Conservation (phyloP, 345 rosid genomes). For the Xanthoceras sorbifolium region DNA sequence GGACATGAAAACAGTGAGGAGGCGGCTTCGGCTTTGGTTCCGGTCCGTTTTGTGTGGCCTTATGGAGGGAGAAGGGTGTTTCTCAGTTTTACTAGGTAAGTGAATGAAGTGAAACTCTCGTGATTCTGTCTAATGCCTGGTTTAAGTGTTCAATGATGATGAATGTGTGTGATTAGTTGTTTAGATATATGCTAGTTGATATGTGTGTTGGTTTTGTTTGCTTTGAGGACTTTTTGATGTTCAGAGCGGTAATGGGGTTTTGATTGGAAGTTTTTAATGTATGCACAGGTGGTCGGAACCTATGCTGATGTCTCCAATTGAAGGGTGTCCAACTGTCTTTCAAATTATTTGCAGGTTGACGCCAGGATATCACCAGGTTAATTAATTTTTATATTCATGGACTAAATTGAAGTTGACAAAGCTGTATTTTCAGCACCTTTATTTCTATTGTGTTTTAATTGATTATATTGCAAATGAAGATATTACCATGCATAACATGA, state of each 20-base stretch:
- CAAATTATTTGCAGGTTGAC: conserved; percentile 69
- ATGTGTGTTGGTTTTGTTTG: neutral
- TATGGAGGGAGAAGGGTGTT: conserved; percentile 75
- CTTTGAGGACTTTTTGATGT: neutral
- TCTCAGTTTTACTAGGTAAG: conserved; percentile 68
- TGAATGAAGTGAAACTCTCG: conserved; percentile 9
- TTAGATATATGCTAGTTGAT: neutral
- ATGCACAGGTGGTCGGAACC: conserved; percentile 70
- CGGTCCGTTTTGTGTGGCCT: conserved; percentile 77
- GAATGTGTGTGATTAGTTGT: neutral
- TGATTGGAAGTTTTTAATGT: conserved; percentile 19
- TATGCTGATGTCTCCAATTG: conserved; percentile 76
- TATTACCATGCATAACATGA: neutral
- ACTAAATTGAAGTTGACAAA: conserved; percentile 7
- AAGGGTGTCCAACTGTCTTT: conserved; percentile 78
- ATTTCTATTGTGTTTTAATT: neutral
- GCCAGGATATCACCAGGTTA: conserved; percentile 84
- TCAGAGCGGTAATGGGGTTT: conserved; percentile 17
- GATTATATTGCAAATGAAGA: neutral
- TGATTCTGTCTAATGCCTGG: neutral
- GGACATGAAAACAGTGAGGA: conserved; percentile 51
- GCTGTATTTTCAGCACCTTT: neutral
- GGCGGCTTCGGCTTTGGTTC: conserved; percentile 44
- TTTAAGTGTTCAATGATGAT: neutral
- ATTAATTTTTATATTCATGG: conserved; percentile 5